Evolutionary conservation across 2,329 filamentous ascomycete genomes (phyloP), one percentile per base, ranked within the genome.

Genomic region (Pseudomassariella vexata): DNA sequence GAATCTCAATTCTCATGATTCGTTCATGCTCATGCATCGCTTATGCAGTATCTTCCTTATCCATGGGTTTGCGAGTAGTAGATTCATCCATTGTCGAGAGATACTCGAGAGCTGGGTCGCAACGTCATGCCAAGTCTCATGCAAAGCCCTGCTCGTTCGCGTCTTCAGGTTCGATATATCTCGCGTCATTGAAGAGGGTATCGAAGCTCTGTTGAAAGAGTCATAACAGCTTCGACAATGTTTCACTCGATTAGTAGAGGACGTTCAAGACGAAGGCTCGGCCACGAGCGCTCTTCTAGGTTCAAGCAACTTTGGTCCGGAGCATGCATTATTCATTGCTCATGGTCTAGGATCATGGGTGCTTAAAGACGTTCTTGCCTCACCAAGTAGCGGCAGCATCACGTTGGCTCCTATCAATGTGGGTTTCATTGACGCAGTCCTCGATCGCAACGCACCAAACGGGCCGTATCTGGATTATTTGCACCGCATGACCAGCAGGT

Each of bases 281-380:
- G 19, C 26, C 15, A 17, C 3, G 6, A 17, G 14, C 26, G 19
- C 17, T 11, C n/a, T n/a, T n/a, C n/a, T n/a, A n/a, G n/a, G n/a
- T n/a, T n/a, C n/a, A n/a, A n/a, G n/a, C n/a, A n/a, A n/a, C n/a
- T n/a, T 9, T 23, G n/a, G 26, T 28, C 19, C 26, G 15, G 17
- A 19, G 19, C 11, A 9, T 11, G n/a, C 19, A 28, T 28, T 28
- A 12, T 28, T 28, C 26, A 28, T 28, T 28, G 17, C 26, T 16
- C 26, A 28, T 28, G 26, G 26, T 11, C 26, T 28, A 28, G 26
- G 26, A 12, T 17, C 14, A 12, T 28, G 26, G 26, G 19, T 28
- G 6, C 6, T 28, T 9, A 19, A 28, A 19, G 26, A 28, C n/a
- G 26, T 28, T 19, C 26, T 28, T n/a, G 26, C 26, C 26, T 16